Conservation (phyloP, 2,329 filamentous ascomycete species). For the Dothistroma septosporum region DNA sequence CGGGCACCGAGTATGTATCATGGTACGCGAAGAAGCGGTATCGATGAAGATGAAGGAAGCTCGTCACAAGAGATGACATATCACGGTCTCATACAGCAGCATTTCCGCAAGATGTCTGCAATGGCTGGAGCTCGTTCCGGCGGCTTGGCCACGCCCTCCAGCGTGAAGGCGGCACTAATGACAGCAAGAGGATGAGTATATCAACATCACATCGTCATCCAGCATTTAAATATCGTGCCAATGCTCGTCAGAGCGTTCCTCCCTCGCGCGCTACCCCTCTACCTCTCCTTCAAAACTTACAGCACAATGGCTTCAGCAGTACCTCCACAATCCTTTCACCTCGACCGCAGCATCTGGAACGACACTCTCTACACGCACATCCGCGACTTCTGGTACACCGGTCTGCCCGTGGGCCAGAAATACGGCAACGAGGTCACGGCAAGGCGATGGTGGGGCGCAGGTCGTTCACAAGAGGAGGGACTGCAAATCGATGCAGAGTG, state of each 20-base stretch:
- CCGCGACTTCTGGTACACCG: slow-evolving; percentile 39
- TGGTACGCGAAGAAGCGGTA: neutral
- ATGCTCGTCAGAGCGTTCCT: neutral
- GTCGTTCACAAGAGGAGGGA: slow-evolving; percentile 32
- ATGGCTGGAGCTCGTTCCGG: neutral
- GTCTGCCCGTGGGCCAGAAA: slow-evolving; percentile 29
- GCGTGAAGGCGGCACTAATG: neutral
- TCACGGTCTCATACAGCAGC: too few species aligned
- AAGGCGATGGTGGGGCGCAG: slow-evolving; percentile 39
- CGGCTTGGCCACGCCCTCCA: neutral
- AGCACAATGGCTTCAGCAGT: slow-evolving; percentile 7
- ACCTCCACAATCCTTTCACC: slow-evolving; percentile 21
- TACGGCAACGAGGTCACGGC: slow-evolving; percentile 24
- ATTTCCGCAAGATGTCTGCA: too few species aligned
- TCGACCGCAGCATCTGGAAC: slow-evolving; percentile 41
- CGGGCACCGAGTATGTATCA: neutral
- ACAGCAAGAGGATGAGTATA: neutral
- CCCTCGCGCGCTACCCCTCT: neutral
- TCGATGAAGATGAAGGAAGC: neutral
- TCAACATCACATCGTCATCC: neutral
- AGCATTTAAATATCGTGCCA: neutral
- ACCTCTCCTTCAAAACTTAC: neutral
- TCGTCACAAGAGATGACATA: neutral
- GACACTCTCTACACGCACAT: slow-evolving; percentile 36
- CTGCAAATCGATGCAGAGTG: slow-evolving; percentile 38